These are phyloP conservation scores for Leccinum subtestaceum DNA, from an alignment of 768 basidiomycete genomes.

Conservation along the genomic window DNA sequence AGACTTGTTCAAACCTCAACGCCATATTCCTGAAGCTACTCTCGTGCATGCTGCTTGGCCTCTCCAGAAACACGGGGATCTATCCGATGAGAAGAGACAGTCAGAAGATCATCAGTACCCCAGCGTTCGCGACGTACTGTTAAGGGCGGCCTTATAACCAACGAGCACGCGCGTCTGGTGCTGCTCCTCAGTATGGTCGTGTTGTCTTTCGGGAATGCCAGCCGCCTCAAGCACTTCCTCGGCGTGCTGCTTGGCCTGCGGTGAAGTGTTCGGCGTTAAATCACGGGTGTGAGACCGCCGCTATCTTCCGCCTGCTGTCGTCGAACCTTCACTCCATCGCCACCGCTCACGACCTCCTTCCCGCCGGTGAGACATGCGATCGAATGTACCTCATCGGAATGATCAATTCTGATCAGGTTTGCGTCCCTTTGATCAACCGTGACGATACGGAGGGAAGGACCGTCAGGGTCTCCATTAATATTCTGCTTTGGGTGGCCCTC, in stretches of 20 bases:
- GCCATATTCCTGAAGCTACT: conserved; percentile 36
- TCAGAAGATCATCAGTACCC: neutral
- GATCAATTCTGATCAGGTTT: too few relatives aligned
- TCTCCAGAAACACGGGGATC: conserved; percentile 46
- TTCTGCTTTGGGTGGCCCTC: too few relatives aligned
- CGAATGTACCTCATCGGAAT: too few relatives aligned
- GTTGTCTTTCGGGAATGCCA: conserved; percentile 35
- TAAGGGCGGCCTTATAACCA: conserved; percentile 55
- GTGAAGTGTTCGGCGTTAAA: conserved; percentile 36
- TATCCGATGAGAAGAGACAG: conserved; percentile 7
- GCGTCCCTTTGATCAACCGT: too few relatives aligned
- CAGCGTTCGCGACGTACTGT: conserved; percentile 35
- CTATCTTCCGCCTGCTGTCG: too few relatives aligned
- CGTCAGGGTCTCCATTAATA: too few relatives aligned
- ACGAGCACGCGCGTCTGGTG: conserved; percentile 48
- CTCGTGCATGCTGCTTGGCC: conserved; percentile 48
- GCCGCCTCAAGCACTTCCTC: conserved; percentile 49
- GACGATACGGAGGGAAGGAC: too few relatives aligned
- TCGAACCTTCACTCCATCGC: too few relatives aligned
- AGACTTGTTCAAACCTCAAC: conserved; percentile 12
- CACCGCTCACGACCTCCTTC: too few relatives aligned
- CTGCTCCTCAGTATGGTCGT: conserved; percentile 34
- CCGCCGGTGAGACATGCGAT: too few relatives aligned
- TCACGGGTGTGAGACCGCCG: too few relatives aligned
- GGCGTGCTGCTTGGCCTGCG: conserved; percentile 51